These are phyloP conservation scores for Sclerotinia borealis DNA, from an alignment of 2,329 filamentous ascomycete genomes.

Conservation along the genomic window DNA sequence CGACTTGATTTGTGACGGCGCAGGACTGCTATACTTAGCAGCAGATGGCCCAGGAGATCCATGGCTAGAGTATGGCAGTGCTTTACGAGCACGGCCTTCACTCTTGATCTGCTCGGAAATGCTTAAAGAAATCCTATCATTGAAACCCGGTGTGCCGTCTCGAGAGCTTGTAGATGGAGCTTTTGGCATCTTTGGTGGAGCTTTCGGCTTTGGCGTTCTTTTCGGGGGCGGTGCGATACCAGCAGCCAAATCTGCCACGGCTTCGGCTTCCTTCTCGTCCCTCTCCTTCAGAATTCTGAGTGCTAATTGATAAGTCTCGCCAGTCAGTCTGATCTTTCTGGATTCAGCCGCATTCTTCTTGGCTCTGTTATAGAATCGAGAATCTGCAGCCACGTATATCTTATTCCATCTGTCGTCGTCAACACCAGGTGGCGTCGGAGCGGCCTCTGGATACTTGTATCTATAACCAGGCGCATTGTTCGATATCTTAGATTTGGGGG, in stretches of 20 bases:
- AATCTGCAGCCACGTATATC: constrained; percentile 31
- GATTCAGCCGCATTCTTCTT: constrained; percentile 27
- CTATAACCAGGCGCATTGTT: constrained; percentile 26
- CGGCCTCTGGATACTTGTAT: constrained; percentile 31
- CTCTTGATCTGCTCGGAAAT: constrained; percentile 31
- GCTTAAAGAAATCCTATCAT: constrained; percentile 21
- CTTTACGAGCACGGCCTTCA: constrained; percentile 27
- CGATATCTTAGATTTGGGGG: constrained; percentile 4
- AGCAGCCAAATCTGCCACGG: constrained; percentile 9
- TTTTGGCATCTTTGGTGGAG: constrained; percentile 20
- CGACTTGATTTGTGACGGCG: constrained; percentile 9
- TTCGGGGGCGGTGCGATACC: constrained; percentile 2
- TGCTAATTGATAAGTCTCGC: constrained; percentile 26
- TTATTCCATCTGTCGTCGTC: constrained; percentile 31
- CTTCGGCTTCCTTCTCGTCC: constrained; percentile 20
- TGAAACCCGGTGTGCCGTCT: constrained; percentile 20
- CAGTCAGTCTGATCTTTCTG: constrained; percentile 21
- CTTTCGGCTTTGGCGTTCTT: constrained; percentile 12
- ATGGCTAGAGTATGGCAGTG: constrained; percentile 24
- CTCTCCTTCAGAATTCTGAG: constrained; percentile 27
- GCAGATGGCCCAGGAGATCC: constrained; percentile 23
- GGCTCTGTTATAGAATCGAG: constrained; percentile 29
- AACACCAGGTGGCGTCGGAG: constrained; percentile 28
- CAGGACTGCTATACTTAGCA: constrained; percentile 21
- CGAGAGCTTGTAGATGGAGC: constrained; percentile 21